Evolutionary conservation across 2,329 filamentous ascomycete species (phyloP), one percentile per base, ranked within the genome.

Genomic region (Talaromyces sp.): DNA sequence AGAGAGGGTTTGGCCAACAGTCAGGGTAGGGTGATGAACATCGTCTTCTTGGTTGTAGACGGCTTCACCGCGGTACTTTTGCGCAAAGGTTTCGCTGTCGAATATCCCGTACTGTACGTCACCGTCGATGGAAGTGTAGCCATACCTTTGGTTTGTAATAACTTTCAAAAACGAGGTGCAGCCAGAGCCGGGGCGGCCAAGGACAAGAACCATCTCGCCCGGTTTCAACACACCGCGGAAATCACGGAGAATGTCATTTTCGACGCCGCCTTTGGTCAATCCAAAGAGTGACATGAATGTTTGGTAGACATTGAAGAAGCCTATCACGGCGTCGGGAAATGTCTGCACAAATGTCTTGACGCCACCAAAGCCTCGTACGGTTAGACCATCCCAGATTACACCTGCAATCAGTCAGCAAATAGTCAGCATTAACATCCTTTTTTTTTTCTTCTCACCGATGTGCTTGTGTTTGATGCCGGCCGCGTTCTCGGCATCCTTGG

Each of bases 121-220:
- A 13, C 92, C 92, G 1, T 82, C 77, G 5, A 87, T 76, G 1
- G 78, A 80, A n/a, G 83, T 85, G 66, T 86, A 87, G 5, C 84
- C 84, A 65, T 79, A 83, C 19, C 85, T 82, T 70, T 89, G 86
- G 70, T 90, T 90, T 17, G 86, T 82, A 62, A 90, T 88, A 0
- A 84, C 80, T 73, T 88, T 88, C 59, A 90, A 80, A 66, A 90
- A 89, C 0, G 87, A 88, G 1, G 87, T 88, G 71, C 88, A 90
- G 28, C 88, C 88, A 84, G 87, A 72, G 0, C 91, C 91, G 0
- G 91, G 91, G 64, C 87, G 84, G 25, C 91, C 91, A 7, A 96
- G 80, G 0, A 96, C 91, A 1, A 96, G 80, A 0, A 93, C 84
- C 92, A 96, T 96, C 79, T 96, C 92, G 0, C 92, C 93, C 0